Base-by-base conservation (phyloP, 106 monocot genomes). In the Gastrodia elata region DNA sequence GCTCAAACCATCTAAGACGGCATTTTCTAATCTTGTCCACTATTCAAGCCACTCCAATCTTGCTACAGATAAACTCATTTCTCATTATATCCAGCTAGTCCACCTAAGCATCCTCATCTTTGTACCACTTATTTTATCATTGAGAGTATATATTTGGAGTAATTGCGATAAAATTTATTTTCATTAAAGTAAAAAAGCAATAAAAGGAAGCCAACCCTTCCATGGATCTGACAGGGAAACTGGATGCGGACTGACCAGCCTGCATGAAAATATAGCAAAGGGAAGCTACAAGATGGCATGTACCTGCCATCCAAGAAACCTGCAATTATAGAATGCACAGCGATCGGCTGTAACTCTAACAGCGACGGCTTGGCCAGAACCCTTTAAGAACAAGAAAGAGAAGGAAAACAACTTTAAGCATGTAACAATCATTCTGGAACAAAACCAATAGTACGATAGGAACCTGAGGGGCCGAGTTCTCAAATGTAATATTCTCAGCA, bases 231-330 rank as follows among this genome's bases (percentile, higher is more conserved):
- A 52, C 52, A 52, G n/a, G 22, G 2, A 52, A 22, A 30, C 32
- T 32, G 14, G 14, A 61, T 32, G 10, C 3, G 13, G 11, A 2
- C 10, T 30, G 61, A 1, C 5, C 5, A 61, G 14, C 2, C 13
- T 61, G 32, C 61, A 61, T 30, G 61, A 27, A 61, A 32, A 61
- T 61, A 30, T 13, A 61, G 61, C 8, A 32, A 11, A 28, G 32
- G 61, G 61, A 61, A 32, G 32, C 32, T 61, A 13, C 13, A 27
- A 61, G 14, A 61, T 61, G 9, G 3, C 1, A 14, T 24, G 25
- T 76, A 92, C 95, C 82, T 96, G 95, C 95, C 95, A 92, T 6
- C 92, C 89, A 34, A 96, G 92, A 75, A 96, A 96, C 56, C 89
- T 83, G 76, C 95, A 96, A 71, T 90, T 90, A 68, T 92, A 96